Evolutionary conservation across 768 basidiomycete genomes (phyloP).

Genomic region (Auricularia heimuer): DNA sequence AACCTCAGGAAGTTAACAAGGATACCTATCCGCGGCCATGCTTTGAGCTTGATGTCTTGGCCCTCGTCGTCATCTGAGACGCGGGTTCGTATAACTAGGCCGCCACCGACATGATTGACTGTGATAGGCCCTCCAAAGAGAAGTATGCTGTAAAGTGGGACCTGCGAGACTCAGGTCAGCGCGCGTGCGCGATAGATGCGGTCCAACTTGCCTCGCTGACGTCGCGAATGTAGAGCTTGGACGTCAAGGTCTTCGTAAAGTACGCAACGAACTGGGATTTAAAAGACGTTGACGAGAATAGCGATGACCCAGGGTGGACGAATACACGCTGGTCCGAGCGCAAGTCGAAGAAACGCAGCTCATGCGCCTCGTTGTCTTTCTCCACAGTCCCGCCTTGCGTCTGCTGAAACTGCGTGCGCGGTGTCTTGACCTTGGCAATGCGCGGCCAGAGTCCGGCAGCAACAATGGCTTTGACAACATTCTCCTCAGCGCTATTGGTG

Average conservation of each 20-base stretch:
- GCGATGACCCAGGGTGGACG: conserved; percentile 70
- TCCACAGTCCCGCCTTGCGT: conserved; percentile 76
- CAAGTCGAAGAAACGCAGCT: conserved; percentile 75
- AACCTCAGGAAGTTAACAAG: conserved; percentile 80
- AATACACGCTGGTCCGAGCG: conserved; percentile 50
- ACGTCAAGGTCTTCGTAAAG: conserved; percentile 74
- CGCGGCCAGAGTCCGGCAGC: conserved; percentile 84
- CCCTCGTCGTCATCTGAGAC: conserved; percentile 42
- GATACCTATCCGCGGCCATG: conserved; percentile 86
- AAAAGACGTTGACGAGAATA: conserved; percentile 67
- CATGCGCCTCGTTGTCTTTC: conserved; percentile 74
- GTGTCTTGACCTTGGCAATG: conserved; percentile 67
- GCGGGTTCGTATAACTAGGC: conserved; percentile 33
- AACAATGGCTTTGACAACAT: conserved; percentile 75
- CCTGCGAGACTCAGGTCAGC: conserved; percentile 27
- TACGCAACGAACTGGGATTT: conserved; percentile 73
- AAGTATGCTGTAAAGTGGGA: conserved; percentile 80
- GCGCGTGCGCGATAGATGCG: neutral
- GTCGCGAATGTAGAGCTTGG: conserved; percentile 77
- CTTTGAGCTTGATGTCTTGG: conserved; percentile 48
- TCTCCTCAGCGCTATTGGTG: conserved; percentile 51
- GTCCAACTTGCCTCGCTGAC: conserved; percentile 60
- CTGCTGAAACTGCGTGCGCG: conserved; percentile 72
- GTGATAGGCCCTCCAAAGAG: conserved; percentile 75
- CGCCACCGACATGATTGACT: conserved; percentile 75